Base-by-base conservation (phyloP, 208 protist species). In the Trypanosoma boissoni region DNA sequence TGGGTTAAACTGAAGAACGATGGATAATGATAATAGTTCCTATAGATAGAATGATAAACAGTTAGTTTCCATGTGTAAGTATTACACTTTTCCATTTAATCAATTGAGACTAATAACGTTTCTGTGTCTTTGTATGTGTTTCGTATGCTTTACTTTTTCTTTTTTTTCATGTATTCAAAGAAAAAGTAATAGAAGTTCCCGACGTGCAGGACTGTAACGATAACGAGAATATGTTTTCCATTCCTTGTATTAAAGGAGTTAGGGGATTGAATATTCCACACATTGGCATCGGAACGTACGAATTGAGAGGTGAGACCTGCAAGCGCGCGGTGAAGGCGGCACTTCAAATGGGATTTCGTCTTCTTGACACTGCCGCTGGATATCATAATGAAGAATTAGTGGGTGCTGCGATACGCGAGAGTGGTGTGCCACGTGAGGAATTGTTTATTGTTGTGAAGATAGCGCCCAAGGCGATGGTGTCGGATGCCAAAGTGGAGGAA, bases 381-480 rank as follows among this genome's bases (percentile, higher is more conserved):
- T 95, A 95, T 61, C 70, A 64, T 28, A 95, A 95, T 48, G 86
- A 92, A 46, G 75, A 76, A 8, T 50, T 72, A 12, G 89, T 93
- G 20, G 89, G 79, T 3, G 62, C 65, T 18, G 89, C 68, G 42
- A 90, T 91, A 28, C 18, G 9, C 10, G 70, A 43, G 34, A 91
- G 83, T 49, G 83, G 86, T 32, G 68, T 90, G 8, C 58, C 74
- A 1, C 82, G 86, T 2, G 50, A 45, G 1, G 78, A 85, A 41
- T 26, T 95, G 12, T 88, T 87, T 53, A 62, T 95, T 26, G 67
- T 90, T 5, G 76, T 90, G 28, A 93, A 95, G 64, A 79, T 95
- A 36, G 71, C 74, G 4, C 66, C 84, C 49, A 85, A 87, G 64
- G 59, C 64, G 20, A 88, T 91, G 80, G 23, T 36, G 4, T 42